phyloP scores from a whole-genome alignment of 768 basidiomycete genomes.

The Russula sp. region DNA sequence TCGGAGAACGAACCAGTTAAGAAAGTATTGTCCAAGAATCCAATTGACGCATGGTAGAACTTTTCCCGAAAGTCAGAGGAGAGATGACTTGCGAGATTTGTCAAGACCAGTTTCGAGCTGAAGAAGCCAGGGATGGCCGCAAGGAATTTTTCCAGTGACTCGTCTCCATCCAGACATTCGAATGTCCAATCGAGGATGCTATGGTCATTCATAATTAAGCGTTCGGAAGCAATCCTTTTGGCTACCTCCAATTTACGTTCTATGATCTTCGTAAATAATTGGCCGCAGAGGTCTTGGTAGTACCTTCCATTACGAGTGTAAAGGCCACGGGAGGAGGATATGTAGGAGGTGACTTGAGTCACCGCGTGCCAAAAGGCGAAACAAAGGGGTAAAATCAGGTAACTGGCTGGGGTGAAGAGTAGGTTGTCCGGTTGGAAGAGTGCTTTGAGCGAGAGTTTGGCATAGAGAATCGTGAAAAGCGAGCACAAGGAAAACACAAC shows the following conservation, averaged over 20 bases:
- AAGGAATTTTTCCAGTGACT: too few species aligned
- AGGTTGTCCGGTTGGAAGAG: neutral
- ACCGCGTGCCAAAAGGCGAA: neutral
- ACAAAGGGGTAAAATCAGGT: neutral
- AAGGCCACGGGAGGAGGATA: neutral
- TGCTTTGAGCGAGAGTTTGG: neutral
- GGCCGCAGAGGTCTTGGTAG: neutral
- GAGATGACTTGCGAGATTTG: too few species aligned
- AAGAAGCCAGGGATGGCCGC: too few species aligned
- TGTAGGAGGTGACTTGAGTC: neutral
- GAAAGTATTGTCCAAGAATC: too few species aligned
- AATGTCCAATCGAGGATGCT: too few species aligned
- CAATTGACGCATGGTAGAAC: too few species aligned
- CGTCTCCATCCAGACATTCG: too few species aligned
- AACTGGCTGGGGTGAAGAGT: neutral
- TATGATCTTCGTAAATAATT: neutral
- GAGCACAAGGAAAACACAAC: neutral
- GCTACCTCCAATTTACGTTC: neutral
- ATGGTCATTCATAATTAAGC: neutral
- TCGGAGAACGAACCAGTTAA: too few species aligned
- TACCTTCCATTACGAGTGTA: neutral
- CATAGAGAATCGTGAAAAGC: neutral
- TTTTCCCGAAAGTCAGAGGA: too few species aligned
- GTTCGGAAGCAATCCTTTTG: neutral
- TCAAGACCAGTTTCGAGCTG: too few species aligned